Base-by-base conservation (phyloP, 805 yeast genomes). In the Metschnikowia santaceciliae region DNA sequence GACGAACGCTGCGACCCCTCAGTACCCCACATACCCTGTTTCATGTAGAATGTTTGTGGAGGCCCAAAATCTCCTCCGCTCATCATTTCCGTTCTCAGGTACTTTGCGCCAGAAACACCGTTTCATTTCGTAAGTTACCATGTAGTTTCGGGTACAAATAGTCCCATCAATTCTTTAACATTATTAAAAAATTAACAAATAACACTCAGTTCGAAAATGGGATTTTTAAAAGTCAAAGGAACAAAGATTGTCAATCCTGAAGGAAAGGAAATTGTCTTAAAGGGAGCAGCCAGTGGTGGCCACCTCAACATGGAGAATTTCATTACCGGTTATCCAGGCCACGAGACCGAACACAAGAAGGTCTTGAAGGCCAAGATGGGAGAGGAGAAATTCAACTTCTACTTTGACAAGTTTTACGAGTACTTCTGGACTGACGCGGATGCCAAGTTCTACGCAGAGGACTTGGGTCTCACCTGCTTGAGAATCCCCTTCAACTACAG, bases 231-330 rank as follows among this genome's bases (percentile, higher is more conserved):
- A 61, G 76, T 72, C 30, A 47, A 69, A 51, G 81, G 79, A 5
- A 75, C 80, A 20, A 75, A 78, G 54, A 78, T 78, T 52, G 79
- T 77, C 38, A 78, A 76, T 53, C 65, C 59, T 15, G 59, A 62
- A 11, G 80, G 69, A 6, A 49, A 54, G 4, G 67, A 70, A 10
- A 69, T 78, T 5, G 71, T 78, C 17, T 69, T 78, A 49, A 73
- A 70, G 51, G 82, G 82, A 15, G 62, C 78, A 35, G 81, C 79
- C 47, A 68, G 66, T 32, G 81, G 81, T 42, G 80, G 80, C 41
- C 79, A 74, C 52, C 69, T 78, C 53, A 78, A 78, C 61, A 78
- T 78, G 81, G 82, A 78, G 61, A 78, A 78, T 62, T 78, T 78
- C 71, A 78, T 78, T 56, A 78, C 81, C 26, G 82, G 82, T 4